Conservation (phyloP, 2,329 filamentous ascomycete species). For the Zymoseptoria ardabiliae region DNA sequence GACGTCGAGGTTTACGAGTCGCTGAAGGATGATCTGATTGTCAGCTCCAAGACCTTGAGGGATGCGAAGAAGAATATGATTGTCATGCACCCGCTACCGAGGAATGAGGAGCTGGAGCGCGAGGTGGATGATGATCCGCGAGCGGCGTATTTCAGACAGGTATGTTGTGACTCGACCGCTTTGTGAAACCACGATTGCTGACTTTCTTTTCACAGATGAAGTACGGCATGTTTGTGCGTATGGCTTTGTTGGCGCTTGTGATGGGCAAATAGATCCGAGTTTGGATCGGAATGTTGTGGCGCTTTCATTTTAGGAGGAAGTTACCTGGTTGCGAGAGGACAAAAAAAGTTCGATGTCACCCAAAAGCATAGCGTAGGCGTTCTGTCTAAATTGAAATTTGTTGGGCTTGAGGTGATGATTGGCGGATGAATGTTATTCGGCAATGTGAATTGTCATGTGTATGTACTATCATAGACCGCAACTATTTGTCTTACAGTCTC, state of each 20-base stretch:
- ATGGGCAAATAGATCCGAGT: slow-evolving; percentile 51
- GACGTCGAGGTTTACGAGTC: slow-evolving; percentile 71
- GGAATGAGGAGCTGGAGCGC: slow-evolving; percentile 87
- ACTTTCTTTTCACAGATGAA: slow-evolving; percentile 62
- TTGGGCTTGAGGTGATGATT: background rate
- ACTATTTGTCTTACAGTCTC: background rate
- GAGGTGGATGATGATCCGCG: slow-evolving; percentile 97
- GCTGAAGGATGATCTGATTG: slow-evolving; percentile 80
- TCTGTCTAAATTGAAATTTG: background rate
- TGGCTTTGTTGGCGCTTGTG: slow-evolving; percentile 92
- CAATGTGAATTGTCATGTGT: background rate
- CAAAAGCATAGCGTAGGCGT: slow-evolving; percentile 6
- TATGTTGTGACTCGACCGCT: slow-evolving; percentile 46
- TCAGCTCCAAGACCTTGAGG: slow-evolving; percentile 85
- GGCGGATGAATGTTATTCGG: background rate
- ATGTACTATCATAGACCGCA: background rate
- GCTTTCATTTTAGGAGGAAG: background rate
- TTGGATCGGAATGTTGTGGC: background rate
- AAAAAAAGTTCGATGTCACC: background rate
- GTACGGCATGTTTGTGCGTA: slow-evolving; percentile 95
- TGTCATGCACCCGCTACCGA: slow-evolving; percentile 88
- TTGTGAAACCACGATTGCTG: slow-evolving; percentile 1
- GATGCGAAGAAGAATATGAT: slow-evolving; percentile 89
- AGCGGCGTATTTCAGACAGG: slow-evolving; percentile 98
- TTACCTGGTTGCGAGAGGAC: background rate